Evolutionary conservation across 805 yeast species (phyloP), one percentile per base, ranked within the genome.

Genomic region (Myxozyma lipomycoides): DNA sequence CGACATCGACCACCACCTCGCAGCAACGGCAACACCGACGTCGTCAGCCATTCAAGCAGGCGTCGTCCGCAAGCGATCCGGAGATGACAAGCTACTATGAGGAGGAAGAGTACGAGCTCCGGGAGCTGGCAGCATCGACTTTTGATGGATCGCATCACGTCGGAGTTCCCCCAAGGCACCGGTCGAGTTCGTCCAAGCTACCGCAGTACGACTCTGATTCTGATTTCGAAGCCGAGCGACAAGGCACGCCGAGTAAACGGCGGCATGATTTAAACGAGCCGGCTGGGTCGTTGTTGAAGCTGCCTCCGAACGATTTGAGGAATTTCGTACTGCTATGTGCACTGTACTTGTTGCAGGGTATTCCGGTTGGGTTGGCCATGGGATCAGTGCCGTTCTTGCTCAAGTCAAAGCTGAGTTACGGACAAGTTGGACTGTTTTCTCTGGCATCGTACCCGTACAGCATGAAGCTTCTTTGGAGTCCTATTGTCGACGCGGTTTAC

Each of bases 381-480:
- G 98, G 98, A 1, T 82, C 95, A 1, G 77, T 93, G 9, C 98
- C 98, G 1, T 93, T 90, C 63, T 70, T 93, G 18, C 74, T 93
- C 50, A 93, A 93, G 65, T 78, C 91, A 3, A 81, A 84, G 50
- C 75, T 91, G 15, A 78, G 89, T 10, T 93, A 86, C 64, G 81
- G 96, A 0, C 95, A 90, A 62, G 86, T 93, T 5, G 98, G 98
- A 1, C 64, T 90, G 2, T 93, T 93, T 66, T 80, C 95, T 2
- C 72, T 93, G 56, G 97, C 98, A 0, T 82, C 96, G 2, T 93
- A 93, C 64, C 98, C 98, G 1, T 93, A 93, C 69, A 86, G 96
- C 6, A 71, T 93, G 58, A 93, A 93, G 67, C 76, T 93, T 50
- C 69, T 91, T 41, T 93, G 98, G 98, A 86, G 96, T 12, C 98